A percentile compares a stretch with the other conserved stretches of the same genome.
Evolutionary conservation across 352 stramenopile genomes (phyloP).

Genomic region (Phytophthora sp.): DNA sequence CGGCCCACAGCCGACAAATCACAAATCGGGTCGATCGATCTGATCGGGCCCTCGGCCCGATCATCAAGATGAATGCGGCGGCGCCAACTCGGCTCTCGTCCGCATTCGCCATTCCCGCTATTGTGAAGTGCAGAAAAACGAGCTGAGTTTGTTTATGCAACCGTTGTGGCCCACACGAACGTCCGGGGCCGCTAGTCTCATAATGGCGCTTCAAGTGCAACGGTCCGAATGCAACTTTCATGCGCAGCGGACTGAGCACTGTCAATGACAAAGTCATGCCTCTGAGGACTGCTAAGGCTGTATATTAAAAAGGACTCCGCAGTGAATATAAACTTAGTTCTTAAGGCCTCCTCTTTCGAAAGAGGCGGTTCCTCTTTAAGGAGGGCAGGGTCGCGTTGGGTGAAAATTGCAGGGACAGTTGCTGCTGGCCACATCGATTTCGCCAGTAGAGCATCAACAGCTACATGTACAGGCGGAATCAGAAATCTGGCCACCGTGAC

Average conservation of each 20-base stretch:
- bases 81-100: slow-evolving; percentile 18
- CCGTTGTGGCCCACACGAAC: slow-evolving; percentile 20
- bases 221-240: not conserved
- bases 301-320: no score
- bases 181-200: slow-evolving; percentile 11
- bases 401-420: no score
- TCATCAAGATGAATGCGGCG: slow-evolving; percentile 31
- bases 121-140: slow-evolving; percentile 24
- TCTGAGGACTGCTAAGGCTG: no score
- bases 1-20: not conserved
- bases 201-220: slow-evolving; percentile 7
- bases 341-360: no score
- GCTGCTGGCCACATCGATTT: not conserved
- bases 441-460: not conserved
- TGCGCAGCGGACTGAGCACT: not conserved
- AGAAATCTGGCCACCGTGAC: no score
- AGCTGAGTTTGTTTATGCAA: slow-evolving; percentile 8
- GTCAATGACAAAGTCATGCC: no score
- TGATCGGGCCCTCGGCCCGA: slow-evolving; percentile 25
- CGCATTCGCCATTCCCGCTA: slow-evolving; percentile 24
- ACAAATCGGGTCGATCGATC: slow-evolving; percentile 24
- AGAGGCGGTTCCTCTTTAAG: no score
- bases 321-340: not conserved
- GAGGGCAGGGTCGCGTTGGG: no score
- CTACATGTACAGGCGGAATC: no score